phyloP scores from a whole-genome alignment of 73 alveolate species.

The Paramecium pentaurelia region DNA sequence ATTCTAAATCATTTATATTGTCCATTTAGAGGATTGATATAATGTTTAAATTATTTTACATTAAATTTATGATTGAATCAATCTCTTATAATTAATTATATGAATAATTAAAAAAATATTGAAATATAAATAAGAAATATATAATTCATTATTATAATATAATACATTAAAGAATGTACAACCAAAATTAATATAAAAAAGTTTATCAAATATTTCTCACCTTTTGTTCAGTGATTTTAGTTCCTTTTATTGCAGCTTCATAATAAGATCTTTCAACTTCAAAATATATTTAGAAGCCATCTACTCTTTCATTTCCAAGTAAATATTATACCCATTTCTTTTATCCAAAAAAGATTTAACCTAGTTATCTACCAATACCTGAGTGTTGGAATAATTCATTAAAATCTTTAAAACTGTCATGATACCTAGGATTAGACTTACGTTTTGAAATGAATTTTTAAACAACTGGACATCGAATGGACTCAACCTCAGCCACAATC shows the following conservation, averaged over 20 bases:
- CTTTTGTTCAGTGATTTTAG: constrained; percentile 21
- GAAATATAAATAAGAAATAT: too few species aligned
- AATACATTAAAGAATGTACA: neutral
- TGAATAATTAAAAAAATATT: too few species aligned
- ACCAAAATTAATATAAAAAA: neutral
- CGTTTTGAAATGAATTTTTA: constrained; percentile 14
- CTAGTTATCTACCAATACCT: constrained; percentile 32
- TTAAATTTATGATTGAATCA: too few species aligned
- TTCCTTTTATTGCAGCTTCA: neutral
- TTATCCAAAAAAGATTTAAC: constrained; percentile 32
- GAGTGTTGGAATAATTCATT: constrained; percentile 36
- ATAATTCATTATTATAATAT: neutral
- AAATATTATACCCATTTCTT: neutral
- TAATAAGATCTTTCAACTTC: constrained; percentile 18
- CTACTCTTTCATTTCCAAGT: constrained; percentile 27
- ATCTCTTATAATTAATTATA: neutral
- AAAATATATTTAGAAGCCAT: neutral
- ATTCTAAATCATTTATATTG: too few species aligned
- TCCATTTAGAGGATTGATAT: too few species aligned
- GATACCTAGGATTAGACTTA: constrained; percentile 35
- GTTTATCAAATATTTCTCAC: constrained; percentile 27
- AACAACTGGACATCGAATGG: constrained; percentile 20
- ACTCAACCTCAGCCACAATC: neutral
- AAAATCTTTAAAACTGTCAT: constrained; percentile 30
- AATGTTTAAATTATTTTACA: neutral